Evolutionary conservation across 306 rosid genomes (phyloP).

Genomic region (Delonix regia): DNA sequence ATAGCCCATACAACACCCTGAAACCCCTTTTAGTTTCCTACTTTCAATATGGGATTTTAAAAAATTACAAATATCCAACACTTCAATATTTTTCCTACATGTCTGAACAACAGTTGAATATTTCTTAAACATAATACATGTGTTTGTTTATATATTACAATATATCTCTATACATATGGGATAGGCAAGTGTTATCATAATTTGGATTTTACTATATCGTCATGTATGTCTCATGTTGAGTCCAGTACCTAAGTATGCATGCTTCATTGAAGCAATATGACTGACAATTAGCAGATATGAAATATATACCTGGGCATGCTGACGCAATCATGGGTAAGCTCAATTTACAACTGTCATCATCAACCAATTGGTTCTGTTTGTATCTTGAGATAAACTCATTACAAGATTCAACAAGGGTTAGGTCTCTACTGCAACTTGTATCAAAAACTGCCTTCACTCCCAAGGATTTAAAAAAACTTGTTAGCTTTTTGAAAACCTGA

Average conservation of each 20-base stretch:
- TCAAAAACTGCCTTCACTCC: conserved; percentile 91
- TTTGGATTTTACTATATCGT: background rate
- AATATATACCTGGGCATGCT: conserved; percentile 91
- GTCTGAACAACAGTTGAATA: background rate
- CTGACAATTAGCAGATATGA: conserved; percentile 27
- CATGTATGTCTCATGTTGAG: conserved; percentile 2
- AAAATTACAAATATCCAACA: conserved; percentile 14
- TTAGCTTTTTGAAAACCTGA: conserved; percentile 80
- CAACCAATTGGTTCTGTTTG: conserved; percentile 54
- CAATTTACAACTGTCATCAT: conserved; percentile 52
- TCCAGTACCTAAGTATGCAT: conserved; percentile 10
- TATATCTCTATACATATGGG: background rate
- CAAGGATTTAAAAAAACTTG: conserved; percentile 80
- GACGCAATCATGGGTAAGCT: conserved; percentile 87
- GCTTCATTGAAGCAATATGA: conserved; percentile 14
- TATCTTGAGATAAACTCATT: conserved; percentile 79
- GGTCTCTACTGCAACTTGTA: conserved; percentile 91
- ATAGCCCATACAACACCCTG: conserved; percentile 2
- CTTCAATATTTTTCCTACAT: background rate
- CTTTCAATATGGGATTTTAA: background rate
- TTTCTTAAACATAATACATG: background rate
- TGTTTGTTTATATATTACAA: background rate
- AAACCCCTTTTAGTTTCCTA: conserved; percentile 19
- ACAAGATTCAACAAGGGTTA: conserved; percentile 83
- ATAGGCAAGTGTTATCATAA: background rate